phyloP scores from a whole-genome alignment of 306 rosid genomes.

The Lagenaria siceraria region DNA sequence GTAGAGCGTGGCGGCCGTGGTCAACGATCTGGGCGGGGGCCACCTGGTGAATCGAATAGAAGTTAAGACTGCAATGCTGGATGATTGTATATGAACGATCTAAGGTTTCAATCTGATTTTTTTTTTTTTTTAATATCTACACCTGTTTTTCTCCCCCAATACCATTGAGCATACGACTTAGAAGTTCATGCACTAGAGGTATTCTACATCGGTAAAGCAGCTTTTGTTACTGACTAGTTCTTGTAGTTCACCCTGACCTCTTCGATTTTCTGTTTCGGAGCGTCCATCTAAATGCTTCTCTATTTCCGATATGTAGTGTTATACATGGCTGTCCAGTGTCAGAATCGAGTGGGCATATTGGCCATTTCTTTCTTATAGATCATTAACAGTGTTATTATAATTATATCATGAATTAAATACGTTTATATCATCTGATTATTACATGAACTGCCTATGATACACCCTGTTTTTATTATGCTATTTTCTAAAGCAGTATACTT shows the following conservation, averaged over 20 bases:
- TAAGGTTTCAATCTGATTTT: not conserved
- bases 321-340: not conserved
- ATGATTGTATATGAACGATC: not conserved
- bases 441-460: not conserved
- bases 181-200: not conserved
- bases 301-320: not conserved
- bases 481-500: not conserved
- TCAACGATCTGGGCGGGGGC: slow-evolving; percentile 35
- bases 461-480: not conserved
- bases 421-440: not conserved
- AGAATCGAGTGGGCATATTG: not conserved
- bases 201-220: not conserved
- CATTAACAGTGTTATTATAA: not conserved
- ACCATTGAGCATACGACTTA: not conserved
- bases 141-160: not conserved
- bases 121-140: not conserved
- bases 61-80: not conserved
- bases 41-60: slow-evolving; percentile 30
- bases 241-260: not conserved
- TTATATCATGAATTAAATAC: not conserved
- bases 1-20: slow-evolving; percentile 31
- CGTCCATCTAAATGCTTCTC: not conserved
- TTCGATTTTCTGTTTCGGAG: not conserved
- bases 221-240: not conserved
- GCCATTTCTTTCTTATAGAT: not conserved